A percentile compares a stretch with the other conserved stretches of the same genome.
Conservation (phyloP, 352 stramenopile species). For the Phytophthora multivora region DNA sequence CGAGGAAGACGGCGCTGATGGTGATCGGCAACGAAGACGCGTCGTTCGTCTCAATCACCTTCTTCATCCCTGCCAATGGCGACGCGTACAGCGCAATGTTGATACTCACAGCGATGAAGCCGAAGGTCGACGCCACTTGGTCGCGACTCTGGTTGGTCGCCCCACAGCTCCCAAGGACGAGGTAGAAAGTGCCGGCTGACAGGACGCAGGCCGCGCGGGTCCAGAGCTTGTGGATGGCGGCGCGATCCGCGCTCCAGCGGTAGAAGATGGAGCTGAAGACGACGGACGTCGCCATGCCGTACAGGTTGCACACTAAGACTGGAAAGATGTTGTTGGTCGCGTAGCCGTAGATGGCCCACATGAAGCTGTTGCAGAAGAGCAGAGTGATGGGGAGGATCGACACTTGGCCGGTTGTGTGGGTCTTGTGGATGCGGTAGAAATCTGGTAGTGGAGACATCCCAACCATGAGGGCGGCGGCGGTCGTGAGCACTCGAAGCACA, state of each 20-base stretch:
- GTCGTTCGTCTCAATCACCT: slow-evolving; percentile 37
- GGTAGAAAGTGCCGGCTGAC: slow-evolving; percentile 28
- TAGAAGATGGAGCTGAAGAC: slow-evolving; percentile 39
- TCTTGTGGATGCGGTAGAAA: slow-evolving; percentile 40
- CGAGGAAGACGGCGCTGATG: slow-evolving; percentile 32
- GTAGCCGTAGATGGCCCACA: slow-evolving; percentile 50
- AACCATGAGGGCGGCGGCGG: slow-evolving; percentile 30
- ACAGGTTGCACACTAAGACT: slow-evolving; percentile 34
- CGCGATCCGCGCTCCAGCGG: slow-evolving; percentile 30
- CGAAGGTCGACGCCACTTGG: slow-evolving; percentile 30
- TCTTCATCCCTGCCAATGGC: slow-evolving; percentile 39
- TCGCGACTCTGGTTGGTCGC: slow-evolving; percentile 33
- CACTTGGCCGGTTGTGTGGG: slow-evolving; percentile 33
- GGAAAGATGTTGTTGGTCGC: slow-evolving; percentile 39
- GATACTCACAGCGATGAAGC: slow-evolving; percentile 34
- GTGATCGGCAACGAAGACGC: slow-evolving; percentile 35
- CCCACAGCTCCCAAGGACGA: slow-evolving; percentile 26
- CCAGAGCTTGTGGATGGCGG: slow-evolving; percentile 28
- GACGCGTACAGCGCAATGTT: slow-evolving; percentile 38
- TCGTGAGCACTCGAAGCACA: slow-evolving; percentile 40
- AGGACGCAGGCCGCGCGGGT: slow-evolving; percentile 15
- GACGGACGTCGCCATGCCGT: slow-evolving; percentile 29
- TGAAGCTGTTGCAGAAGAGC: slow-evolving; percentile 43
- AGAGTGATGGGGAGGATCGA: slow-evolving; percentile 36
- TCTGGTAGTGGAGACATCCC: slow-evolving; percentile 36